Evolutionary conservation across 495 filamentous ascomycete species (phyloP), one percentile per base, ranked within the genome.

Genomic region (Cetradonia linearis): DNA sequence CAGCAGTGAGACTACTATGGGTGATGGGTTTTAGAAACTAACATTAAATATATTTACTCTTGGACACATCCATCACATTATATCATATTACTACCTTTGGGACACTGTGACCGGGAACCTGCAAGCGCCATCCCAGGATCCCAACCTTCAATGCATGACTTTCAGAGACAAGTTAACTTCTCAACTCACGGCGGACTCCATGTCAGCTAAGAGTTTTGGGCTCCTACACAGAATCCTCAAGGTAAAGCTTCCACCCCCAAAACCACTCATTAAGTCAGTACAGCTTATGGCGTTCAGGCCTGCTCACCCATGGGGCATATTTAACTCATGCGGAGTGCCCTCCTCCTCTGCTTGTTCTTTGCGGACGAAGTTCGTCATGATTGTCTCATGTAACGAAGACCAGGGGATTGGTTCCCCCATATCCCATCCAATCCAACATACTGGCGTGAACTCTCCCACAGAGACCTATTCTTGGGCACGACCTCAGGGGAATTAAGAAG

Each of bases 291-390:
- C 25, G 46, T 49, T 20, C 18, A 49, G 46, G 46, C 18, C n/a
- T 49, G 2, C 25, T 49, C 3, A 20, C 18, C 46, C 3, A 49
- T n/a, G 2, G 46, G 46, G 46, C 46, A 27, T 49, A 2, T 49
- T 27, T 4, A 49, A 49, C 25, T 49, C 46, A 49, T 49, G 3
- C 46, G 46, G 18, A 49, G 46, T 27, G 25, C 46, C 25, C 46
- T 49, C 46, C 46, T 49, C 46, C 46, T 49, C 25, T 49, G 46
- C 25, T 3, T 49, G 46, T 20, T 20, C 46, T 49, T 49, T 49
- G 46, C 46, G 25, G 46, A 49, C 25, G 46, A 49, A 2, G 46
- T 49, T 49, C 46, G 18, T 49, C 3, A 49, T 27, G 3, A 27
- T 20, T 20, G 3, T 49, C 46, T 49, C 3, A 20, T 49, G 46